A percentile compares a stretch with the other conserved stretches of the same genome.
Conservation (phyloP, 306 rosid genomes). For the Quercus dentata region DNA sequence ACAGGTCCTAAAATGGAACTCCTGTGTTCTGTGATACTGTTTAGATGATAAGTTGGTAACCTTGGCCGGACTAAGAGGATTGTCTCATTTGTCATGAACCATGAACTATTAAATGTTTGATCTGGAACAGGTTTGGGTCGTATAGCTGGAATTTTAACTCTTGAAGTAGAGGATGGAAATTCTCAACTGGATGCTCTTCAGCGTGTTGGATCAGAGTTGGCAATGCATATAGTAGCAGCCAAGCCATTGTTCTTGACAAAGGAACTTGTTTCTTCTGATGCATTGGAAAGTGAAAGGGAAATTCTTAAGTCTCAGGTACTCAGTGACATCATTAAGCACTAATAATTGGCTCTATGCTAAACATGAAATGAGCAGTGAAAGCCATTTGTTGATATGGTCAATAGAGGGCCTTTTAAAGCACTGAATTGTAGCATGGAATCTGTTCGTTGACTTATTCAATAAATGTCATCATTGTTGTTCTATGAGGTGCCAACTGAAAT, state of each 20-base stretch:
- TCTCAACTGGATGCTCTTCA: constrained; percentile 59
- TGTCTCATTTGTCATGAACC: constrained; percentile 5
- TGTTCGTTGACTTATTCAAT: not conserved
- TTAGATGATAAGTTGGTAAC: not conserved
- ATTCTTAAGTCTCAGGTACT: constrained; percentile 90
- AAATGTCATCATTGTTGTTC: not conserved
- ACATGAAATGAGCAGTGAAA: not conserved
- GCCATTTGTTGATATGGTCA: not conserved
- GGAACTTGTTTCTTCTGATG: constrained; percentile 80
- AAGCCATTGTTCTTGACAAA: constrained; percentile 83
- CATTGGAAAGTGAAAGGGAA: constrained; percentile 72
- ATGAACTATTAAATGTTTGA: not conserved
- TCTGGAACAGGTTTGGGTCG: constrained; percentile 76
- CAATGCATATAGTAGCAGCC: constrained; percentile 93
- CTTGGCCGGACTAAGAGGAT: constrained; percentile 2
- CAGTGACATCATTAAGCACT: constrained; percentile 3
- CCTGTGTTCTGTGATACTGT: not conserved
- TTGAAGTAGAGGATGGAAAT: constrained; percentile 62
- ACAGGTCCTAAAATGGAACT: not conserved
- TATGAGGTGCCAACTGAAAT: not conserved
- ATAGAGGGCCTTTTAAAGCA: not conserved
- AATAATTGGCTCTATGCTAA: not conserved
- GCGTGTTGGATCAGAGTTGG: constrained; percentile 82
- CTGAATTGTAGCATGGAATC: not conserved
- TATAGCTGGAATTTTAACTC: constrained; percentile 88